Evolutionary conservation across 768 basidiomycete genomes (phyloP).

Genomic region (Cystoderma amianthinum): DNA sequence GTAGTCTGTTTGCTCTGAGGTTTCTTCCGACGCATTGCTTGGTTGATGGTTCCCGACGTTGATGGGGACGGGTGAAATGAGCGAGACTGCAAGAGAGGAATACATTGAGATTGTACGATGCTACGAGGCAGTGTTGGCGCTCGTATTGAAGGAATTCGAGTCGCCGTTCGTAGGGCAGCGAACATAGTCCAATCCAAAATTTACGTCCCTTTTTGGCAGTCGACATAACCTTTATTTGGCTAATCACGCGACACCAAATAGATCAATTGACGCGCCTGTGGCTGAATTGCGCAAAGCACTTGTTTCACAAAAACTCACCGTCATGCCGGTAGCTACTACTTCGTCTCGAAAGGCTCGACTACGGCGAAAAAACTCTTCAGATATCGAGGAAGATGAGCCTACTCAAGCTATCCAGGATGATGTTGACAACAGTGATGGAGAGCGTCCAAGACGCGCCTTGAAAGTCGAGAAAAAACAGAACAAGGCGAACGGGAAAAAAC

Average conservation of each 20-base stretch:
- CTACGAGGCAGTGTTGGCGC: constrained; percentile 15
- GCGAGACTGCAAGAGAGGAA: constrained; percentile 25
- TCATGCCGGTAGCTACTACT: constrained; percentile 30
- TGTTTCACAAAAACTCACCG: too few species aligned
- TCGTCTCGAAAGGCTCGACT: constrained; percentile 30
- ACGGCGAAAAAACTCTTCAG: constrained; percentile 44
- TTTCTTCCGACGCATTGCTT: constrained; percentile 76
- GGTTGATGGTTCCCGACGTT: constrained; percentile 72
- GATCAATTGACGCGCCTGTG: constrained; percentile 27
- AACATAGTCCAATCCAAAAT: too few species aligned
- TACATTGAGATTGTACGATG: constrained; percentile 3
- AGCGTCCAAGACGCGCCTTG: constrained; percentile 21
- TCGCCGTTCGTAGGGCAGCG: constrained; percentile 25
- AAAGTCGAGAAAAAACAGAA: constrained; percentile 20
- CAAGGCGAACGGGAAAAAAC: constrained; percentile 15
- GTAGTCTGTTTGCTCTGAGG: constrained; percentile 32
- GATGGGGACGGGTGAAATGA: constrained; percentile 59
- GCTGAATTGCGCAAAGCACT: too few species aligned
- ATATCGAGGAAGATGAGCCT: constrained; percentile 50
- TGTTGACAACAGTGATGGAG: constrained; percentile 39
- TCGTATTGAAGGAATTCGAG: constrained; percentile 19
- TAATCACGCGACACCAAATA: constrained; percentile 16
- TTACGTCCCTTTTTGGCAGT: too few species aligned
- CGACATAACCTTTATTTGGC: neutral
- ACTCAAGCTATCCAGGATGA: constrained; percentile 29